Percentiles rank a stretch among this genome's conserved stretches.
Conservation (phyloP, 805 yeast genomes). For the Lachancea cidri region DNA sequence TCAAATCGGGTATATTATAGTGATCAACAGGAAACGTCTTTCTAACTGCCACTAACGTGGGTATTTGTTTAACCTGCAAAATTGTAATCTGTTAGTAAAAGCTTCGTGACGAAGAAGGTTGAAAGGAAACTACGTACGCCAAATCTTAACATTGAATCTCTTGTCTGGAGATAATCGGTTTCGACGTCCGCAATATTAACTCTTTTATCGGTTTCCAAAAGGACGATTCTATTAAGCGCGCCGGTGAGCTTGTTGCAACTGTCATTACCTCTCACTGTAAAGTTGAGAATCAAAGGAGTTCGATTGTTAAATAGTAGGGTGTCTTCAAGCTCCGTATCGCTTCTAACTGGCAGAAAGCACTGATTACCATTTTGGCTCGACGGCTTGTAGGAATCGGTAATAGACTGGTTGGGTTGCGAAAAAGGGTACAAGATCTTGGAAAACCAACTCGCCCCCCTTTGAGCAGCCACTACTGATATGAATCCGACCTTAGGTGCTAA, state of each 20-base stretch:
- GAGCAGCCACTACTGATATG: not conserved
- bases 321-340: constrained; percentile 55
- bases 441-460: constrained; percentile 11
- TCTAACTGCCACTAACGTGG: constrained; percentile 60
- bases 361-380: constrained; percentile 11
- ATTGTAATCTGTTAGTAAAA: not conserved
- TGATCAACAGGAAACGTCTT: constrained; percentile 54
- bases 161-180: constrained; percentile 59
- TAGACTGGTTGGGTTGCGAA: constrained; percentile 8
- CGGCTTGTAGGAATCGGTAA: constrained; percentile 9
- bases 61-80: constrained; percentile 46
- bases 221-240: constrained; percentile 49
- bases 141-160: constrained; percentile 53
- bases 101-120: not conserved
- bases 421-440: constrained; percentile 12
- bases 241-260: constrained; percentile 59
- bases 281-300: constrained; percentile 64
- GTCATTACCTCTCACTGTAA: constrained; percentile 62
- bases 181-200: constrained; percentile 69
- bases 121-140: constrained; percentile 30
- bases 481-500: not conserved
- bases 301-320: constrained; percentile 42
- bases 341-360: constrained; percentile 46
- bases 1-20: constrained; percentile 30
- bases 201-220: constrained; percentile 43